Evolutionary conservation across 257 asterid genomes (phyloP).

Genomic region (Osmanthus fragrans): DNA sequence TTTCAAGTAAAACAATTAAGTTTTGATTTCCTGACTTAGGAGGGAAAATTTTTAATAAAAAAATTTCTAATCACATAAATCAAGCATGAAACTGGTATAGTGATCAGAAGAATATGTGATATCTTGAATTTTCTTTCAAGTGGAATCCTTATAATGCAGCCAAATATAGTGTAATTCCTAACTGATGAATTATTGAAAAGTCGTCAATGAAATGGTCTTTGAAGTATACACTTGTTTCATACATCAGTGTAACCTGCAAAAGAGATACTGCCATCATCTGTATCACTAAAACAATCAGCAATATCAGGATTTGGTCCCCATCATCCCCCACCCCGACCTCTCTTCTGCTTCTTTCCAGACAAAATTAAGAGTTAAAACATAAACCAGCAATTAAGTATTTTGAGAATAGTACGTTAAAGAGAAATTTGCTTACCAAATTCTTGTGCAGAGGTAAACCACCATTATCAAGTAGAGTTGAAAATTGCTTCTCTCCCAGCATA

Average conservation of each 20-base stretch:
- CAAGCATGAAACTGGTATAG: background rate
- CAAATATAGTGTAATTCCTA: background rate
- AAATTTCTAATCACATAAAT: background rate
- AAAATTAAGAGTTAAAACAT: background rate
- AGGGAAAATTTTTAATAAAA: background rate
- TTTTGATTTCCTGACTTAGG: background rate
- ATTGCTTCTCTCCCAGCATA: slow-evolving; percentile 24
- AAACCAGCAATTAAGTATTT: background rate
- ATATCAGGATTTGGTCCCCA: background rate
- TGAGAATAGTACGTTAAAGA: background rate
- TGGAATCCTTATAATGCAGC: background rate
- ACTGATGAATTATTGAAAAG: background rate
- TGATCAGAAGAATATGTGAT: background rate
- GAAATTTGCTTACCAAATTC: slow-evolving; percentile 30
- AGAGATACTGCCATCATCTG: background rate
- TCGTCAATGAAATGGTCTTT: background rate
- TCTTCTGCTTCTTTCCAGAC: background rate
- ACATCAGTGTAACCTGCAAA: background rate
- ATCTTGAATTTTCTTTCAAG: background rate
- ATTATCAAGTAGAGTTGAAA: slow-evolving; percentile 25
- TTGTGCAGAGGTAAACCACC: slow-evolving; percentile 26
- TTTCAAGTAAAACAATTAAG: background rate
- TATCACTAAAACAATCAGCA: background rate
- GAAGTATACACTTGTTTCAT: background rate
- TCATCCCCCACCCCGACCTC: background rate